A percentile compares a stretch with the other conserved stretches of the same genome.
Conservation (phyloP, 2,329 filamentous ascomycete species). For the Curvularia sp. region DNA sequence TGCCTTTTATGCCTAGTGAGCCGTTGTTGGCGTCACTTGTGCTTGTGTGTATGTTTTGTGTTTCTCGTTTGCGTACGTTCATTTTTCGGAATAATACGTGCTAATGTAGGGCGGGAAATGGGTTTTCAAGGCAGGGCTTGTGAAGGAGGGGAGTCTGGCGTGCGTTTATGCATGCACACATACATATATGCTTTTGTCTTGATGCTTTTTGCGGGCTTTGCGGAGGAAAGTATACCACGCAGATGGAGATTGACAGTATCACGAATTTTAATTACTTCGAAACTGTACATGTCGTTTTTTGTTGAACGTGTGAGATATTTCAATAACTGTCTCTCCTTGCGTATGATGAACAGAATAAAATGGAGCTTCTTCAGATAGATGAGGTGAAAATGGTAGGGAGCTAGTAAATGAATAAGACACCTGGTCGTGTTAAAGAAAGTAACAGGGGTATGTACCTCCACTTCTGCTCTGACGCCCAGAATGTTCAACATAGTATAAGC, state of each 20-base stretch:
- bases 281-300: neutral
- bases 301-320: too few species aligned
- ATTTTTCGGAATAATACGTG: neutral
- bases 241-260: neutral
- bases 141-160: neutral
- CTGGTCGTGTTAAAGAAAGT: too few species aligned
- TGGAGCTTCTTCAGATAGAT: too few species aligned
- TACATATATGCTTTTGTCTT: neutral
- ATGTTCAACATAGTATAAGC: too few species aligned
- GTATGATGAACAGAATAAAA: too few species aligned
- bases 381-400: too few species aligned
- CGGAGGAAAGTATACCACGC: neutral
- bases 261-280: neutral
- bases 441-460: too few species aligned
- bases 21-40: constrained; percentile 8
- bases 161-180: neutral
- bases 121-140: neutral
- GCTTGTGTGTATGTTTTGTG: neutral
- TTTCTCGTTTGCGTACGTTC: neutral
- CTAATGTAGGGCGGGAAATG: neutral
- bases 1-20: constrained; percentile 13
- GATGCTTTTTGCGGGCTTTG: neutral
- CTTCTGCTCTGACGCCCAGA: too few species aligned
- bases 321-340: too few species aligned
- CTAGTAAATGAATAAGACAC: too few species aligned